Evolutionary conservation across 306 rosid genomes (phyloP).

Genomic region (Clitoria ternatea): DNA sequence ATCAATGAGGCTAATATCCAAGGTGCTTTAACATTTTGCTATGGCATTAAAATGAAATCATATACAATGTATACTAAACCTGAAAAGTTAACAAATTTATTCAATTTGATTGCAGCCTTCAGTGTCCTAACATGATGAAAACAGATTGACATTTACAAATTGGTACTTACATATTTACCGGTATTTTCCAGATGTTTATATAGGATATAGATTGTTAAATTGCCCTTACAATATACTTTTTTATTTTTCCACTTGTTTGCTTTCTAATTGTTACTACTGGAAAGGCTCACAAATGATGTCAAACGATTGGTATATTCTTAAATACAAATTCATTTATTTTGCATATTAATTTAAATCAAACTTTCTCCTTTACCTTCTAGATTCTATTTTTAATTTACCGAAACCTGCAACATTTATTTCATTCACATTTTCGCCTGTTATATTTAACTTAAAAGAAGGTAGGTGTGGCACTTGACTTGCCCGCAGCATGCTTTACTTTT

Average conservation of each 20-base stretch:
- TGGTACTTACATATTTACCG: not conserved
- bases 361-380: not conserved
- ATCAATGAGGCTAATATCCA: conserved; percentile 48
- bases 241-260: not conserved
- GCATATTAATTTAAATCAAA: not conserved
- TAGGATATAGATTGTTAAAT: conserved; percentile 10
- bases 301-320: not conserved
- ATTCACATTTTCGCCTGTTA: not conserved
- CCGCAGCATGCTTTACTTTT: not conserved
- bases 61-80: not conserved
- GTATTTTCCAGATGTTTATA: not conserved
- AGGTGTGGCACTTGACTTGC: not conserved
- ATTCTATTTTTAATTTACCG: conserved; percentile 1
- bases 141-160: not conserved
- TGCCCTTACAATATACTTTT: not conserved
- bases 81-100: not conserved
- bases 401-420: not conserved
- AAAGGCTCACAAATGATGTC: not conserved
- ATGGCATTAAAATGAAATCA: not conserved
- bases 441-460: not conserved
- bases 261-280: not conserved
- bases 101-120: not conserved
- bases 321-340: not conserved
- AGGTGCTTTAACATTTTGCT: conserved; percentile 32
- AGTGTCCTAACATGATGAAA: not conserved